Evolutionary conservation across 192 early-diverging fungal species (phyloP).

Genomic region (Backusella liffmaniae): DNA sequence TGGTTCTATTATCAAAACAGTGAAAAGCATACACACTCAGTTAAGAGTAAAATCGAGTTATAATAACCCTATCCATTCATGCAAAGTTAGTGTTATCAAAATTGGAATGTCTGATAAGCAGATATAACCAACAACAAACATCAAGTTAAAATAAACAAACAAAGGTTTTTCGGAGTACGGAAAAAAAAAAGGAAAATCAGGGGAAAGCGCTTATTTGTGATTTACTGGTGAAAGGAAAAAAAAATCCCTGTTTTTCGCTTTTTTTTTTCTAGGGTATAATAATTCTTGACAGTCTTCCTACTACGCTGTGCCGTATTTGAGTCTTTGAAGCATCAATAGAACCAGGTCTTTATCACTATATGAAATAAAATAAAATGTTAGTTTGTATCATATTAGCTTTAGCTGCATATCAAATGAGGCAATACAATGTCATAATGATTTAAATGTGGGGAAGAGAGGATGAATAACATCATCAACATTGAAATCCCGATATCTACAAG

Average conservation of each 20-base stretch:
- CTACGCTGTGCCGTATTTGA: neutral
- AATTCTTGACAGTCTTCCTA: neutral
- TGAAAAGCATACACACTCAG: neutral
- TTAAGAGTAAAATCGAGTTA: neutral
- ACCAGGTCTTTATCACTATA: neutral
- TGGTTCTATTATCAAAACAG: neutral
- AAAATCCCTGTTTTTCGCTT: neutral
- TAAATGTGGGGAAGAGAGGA: neutral
- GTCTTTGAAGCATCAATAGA: neutral
- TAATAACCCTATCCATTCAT: neutral
- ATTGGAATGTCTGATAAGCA: neutral
- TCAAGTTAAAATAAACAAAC: neutral
- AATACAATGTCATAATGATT: neutral
- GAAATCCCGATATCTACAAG: neutral
- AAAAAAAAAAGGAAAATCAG: constrained; percentile 1
- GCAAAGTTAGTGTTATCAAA: neutral
- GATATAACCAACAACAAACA: neutral
- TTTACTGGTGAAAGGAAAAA: neutral
- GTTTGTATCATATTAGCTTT: neutral
- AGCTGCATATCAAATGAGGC: constrained; percentile 1
- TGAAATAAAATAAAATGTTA: neutral
- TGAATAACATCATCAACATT: neutral
- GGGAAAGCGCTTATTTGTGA: neutral
- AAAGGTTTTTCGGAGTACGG: neutral
- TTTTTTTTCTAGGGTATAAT: neutral